phyloP scores from a whole-genome alignment of 2,329 filamentous ascomycete species.

The Pseudocercospora fijiensis region DNA sequence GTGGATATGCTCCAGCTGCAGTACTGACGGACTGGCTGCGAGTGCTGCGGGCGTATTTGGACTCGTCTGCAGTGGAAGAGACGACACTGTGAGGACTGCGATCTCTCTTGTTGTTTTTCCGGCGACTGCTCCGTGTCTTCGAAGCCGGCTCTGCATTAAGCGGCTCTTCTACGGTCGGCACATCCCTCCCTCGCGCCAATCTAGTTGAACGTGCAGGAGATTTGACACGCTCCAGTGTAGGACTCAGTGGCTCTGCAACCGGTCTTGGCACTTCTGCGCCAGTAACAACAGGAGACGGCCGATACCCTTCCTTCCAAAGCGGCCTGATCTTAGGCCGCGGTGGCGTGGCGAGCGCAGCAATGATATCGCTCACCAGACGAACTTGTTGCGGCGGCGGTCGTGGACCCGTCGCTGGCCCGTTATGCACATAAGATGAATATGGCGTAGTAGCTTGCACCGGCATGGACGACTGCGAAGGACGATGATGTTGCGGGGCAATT shows the following conservation, averaged over 20 bases:
- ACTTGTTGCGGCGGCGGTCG: conserved; percentile 22
- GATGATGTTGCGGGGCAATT: conserved; percentile 24
- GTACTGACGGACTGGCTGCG: conserved; percentile 52
- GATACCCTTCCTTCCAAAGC: conserved; percentile 35
- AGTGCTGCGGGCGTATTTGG: conserved; percentile 44
- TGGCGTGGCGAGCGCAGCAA: conserved; percentile 34
- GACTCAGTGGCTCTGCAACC: conserved; percentile 38
- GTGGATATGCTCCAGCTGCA: conserved; percentile 44
- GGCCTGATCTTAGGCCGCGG: conserved; percentile 22
- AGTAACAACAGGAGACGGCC: conserved; percentile 25
- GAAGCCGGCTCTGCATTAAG: conserved; percentile 15
- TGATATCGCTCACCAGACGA: conserved; percentile 27
- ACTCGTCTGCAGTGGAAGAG: conserved; percentile 49
- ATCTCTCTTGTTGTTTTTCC: conserved; percentile 22
- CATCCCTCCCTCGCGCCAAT: conserved; percentile 17
- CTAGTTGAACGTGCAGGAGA: conserved; percentile 19
- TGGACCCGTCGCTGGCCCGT: conserved; percentile 31
- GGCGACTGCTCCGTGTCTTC: conserved; percentile 18
- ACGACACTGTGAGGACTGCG: conserved; percentile 42
- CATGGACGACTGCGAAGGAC: conserved; percentile 21
- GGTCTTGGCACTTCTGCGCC: conserved; percentile 30
- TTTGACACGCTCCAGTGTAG: conserved; percentile 32
- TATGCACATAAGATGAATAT: conserved; percentile 22
- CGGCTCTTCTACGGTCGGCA: conserved; percentile 20
- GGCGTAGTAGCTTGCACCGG: conserved; percentile 15